Conservation (phyloP, 371 early-diverging fungal genomes). For the Neoconidiobolus thromboides region DNA sequence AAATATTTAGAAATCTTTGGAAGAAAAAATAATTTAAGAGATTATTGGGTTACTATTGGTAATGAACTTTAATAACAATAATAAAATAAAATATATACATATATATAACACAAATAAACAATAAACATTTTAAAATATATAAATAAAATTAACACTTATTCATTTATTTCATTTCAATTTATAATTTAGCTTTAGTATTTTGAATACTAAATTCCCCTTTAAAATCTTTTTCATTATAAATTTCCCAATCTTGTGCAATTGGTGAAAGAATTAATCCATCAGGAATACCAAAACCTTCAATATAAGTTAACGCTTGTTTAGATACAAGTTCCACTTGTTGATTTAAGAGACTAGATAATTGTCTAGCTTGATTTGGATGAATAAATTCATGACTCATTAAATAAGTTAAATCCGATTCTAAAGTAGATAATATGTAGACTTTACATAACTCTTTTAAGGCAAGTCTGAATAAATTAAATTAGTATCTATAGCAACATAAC, state of each 20-base stretch:
- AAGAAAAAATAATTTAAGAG: conserved; percentile 78
- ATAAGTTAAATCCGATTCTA: conserved; percentile 28
- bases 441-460: conserved; percentile 17
- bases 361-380: conserved; percentile 16
- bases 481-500: too few species aligned
- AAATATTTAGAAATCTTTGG: conserved; percentile 87
- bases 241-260: conserved; percentile 40
- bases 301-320: conserved; percentile 19
- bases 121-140: too few species aligned
- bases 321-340: conserved; percentile 21
- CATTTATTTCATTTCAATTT: not conserved
- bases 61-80: conserved; percentile 48
- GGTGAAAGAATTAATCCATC: conserved; percentile 37
- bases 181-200: not conserved
- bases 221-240: conserved; percentile 36
- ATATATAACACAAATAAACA: too few species aligned
- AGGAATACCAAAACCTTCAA: conserved; percentile 32
- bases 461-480: conserved; percentile 6
- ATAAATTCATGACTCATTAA: conserved; percentile 25
- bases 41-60: conserved; percentile 89
- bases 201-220: conserved; percentile 19
- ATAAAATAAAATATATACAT: too few species aligned
- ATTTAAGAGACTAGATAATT: conserved; percentile 17
- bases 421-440: conserved; percentile 23
- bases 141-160: too few species aligned